These are phyloP conservation scores for Debaryomyces udenii DNA, from an alignment of 1,139 yeast species.

Conservation along the genomic window DNA sequence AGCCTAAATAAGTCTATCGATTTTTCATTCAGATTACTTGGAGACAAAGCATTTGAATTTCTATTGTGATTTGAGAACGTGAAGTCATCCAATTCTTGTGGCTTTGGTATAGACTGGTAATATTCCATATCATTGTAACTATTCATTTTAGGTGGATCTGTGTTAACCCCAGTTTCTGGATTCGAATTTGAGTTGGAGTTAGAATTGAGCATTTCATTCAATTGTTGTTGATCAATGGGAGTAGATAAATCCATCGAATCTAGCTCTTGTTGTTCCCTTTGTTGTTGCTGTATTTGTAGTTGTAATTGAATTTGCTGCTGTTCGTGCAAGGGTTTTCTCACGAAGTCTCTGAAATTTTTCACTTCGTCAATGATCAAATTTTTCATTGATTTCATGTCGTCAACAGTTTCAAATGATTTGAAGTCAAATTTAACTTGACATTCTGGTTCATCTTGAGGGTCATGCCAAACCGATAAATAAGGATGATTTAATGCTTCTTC, in stretches of 20 bases:
- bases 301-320: constrained; percentile 55
- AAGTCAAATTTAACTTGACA: constrained; percentile 87
- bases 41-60: not conserved
- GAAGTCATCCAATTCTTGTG: constrained; percentile 50
- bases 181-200: constrained; percentile 14
- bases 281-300: constrained; percentile 37
- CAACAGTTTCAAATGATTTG: constrained; percentile 78
- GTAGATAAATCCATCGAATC: constrained; percentile 16
- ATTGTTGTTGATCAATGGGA: constrained; percentile 14
- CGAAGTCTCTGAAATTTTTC: constrained; percentile 74
- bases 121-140: constrained; percentile 30
- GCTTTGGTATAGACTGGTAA: constrained; percentile 47
- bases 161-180: constrained; percentile 35
- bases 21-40: constrained; percentile 14
- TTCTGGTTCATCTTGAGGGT: constrained; percentile 90
- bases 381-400: constrained; percentile 77
- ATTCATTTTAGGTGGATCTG: constrained; percentile 28
- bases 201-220: constrained; percentile 11
- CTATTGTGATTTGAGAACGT: constrained; percentile 26
- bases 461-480: constrained; percentile 92
- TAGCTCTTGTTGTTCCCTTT: constrained; percentile 28
- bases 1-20: constrained; percentile 37
- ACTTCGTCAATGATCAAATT: constrained; percentile 84
- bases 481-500: constrained; percentile 90
- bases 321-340: constrained; percentile 72